Evolutionary conservation across 129 eudicot genomes (phyloP).

Genomic region (Ambrosia artemisiifolia): DNA sequence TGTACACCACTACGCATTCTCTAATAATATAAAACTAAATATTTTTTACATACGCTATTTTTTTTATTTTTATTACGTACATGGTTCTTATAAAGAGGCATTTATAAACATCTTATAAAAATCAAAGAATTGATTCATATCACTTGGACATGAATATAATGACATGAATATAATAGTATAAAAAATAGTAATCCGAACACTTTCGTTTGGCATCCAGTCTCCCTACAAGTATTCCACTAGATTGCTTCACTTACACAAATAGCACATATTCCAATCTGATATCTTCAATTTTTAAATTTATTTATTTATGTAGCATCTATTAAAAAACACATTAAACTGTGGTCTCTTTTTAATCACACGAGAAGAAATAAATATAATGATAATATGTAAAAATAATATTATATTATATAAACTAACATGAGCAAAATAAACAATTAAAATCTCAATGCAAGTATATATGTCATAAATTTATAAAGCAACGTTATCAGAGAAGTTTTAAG

Average conservation of each 20-base stretch:
- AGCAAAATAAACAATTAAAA: too few relatives aligned
- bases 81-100: neutral
- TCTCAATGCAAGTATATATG: too few relatives aligned
- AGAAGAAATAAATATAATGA: too few relatives aligned
- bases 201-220: slow-evolving; percentile 18
- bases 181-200: slow-evolving; percentile 20
- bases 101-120: neutral
- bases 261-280: slow-evolving; percentile 21
- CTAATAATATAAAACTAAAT: too few relatives aligned
- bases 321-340: neutral
- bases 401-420: too few relatives aligned
- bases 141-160: neutral
- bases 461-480: too few relatives aligned
- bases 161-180: neutral
- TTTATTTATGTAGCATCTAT: neutral
- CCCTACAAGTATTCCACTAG: slow-evolving; percentile 21
- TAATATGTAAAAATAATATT: too few relatives aligned
- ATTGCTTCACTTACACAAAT: slow-evolving; percentile 21
- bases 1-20: too few relatives aligned
- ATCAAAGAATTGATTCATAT: neutral
- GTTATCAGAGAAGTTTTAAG: too few relatives aligned
- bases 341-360: neutral
- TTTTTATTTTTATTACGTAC: neutral
- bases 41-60: neutral
- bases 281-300: neutral